Percentiles rank a stretch among this genome's conserved stretches.
phyloP scores from a whole-genome alignment of 257 asterid species.

The Penstemon davidsonii region DNA sequence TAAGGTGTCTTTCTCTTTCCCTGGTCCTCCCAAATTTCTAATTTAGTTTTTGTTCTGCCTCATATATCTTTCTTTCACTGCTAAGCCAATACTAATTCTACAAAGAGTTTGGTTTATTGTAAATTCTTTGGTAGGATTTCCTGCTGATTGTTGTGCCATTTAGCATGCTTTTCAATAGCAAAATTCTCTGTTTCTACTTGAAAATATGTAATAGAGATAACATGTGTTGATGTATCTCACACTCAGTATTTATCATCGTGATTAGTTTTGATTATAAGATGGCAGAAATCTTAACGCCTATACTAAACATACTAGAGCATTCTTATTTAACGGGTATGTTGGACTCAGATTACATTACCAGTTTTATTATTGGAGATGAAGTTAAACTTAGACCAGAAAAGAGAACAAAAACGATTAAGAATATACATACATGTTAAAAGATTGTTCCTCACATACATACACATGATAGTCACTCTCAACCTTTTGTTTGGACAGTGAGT shows the following conservation, averaged over 20 bases:
- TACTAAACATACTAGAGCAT: neutral
- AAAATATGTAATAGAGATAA: neutral
- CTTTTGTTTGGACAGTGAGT: neutral
- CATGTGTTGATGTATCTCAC: conserved; percentile 14
- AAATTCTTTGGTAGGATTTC: neutral
- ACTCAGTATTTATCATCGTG: neutral
- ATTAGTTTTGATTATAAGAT: conserved; percentile 16
- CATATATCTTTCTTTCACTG: neutral
- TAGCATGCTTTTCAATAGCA: neutral
- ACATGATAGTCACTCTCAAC: neutral
- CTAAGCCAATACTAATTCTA: neutral
- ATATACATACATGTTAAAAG: neutral
- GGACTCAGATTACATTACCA: neutral
- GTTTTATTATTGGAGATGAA: neutral
- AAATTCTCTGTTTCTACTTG: neutral
- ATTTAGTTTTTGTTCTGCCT: conserved; percentile 4
- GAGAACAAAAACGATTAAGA: neutral
- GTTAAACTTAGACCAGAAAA: neutral
- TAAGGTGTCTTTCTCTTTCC: conserved; percentile 44
- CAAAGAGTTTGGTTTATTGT: neutral
- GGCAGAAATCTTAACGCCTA: neutral
- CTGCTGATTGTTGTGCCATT: too few relatives aligned
- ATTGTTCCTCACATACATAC: neutral
- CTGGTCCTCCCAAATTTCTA: conserved; percentile 4
- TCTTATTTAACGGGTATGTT: neutral